A percentile compares a stretch with the other conserved stretches of the same genome.
Evolutionary conservation across 1,139 yeast species (phyloP).

Genomic region (Geotrichum reessii): DNA sequence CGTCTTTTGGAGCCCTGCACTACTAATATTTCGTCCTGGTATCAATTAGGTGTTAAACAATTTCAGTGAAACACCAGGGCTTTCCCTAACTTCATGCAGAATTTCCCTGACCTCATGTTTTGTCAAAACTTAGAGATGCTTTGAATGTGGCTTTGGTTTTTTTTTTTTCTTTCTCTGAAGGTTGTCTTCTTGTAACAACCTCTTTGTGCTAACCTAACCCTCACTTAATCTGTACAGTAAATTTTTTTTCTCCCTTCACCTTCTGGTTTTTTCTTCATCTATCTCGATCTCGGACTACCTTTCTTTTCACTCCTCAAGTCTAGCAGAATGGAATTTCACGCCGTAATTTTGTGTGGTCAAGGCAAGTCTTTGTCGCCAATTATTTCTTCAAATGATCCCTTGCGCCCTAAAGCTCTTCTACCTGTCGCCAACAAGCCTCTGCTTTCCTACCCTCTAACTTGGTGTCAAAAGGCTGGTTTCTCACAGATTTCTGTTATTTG

Average conservation of each 20-base stretch:
- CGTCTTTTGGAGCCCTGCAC: no score
- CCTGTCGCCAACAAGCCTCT: constrained; percentile 92
- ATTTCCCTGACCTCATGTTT: no score
- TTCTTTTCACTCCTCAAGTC: neutral
- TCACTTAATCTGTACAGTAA: neutral
- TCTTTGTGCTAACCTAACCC: neutral
- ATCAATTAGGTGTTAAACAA: no score
- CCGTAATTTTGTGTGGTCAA: constrained; percentile 80
- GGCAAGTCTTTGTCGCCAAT: constrained; percentile 73
- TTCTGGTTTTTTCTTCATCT: neutral
- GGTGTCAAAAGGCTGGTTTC: constrained; percentile 75
- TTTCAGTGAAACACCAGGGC: no score
- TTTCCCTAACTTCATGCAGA: no score
- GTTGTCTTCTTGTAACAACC: no score
- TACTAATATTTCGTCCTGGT: no score
- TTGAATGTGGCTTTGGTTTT: no score
- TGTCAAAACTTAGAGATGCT: no score
- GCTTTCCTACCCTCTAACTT: constrained; percentile 79
- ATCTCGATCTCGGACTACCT: neutral
- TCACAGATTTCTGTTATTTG: constrained; percentile 21
- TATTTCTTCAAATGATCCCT: constrained; percentile 50
- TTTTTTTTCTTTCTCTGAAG: no score
- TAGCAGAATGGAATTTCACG: constrained; percentile 76
- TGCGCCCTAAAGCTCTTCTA: constrained; percentile 73
- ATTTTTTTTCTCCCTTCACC: neutral